Conservation (phyloP, 2,329 filamentous ascomycete species). For the Chrysoporthe deuterocubensis region DNA sequence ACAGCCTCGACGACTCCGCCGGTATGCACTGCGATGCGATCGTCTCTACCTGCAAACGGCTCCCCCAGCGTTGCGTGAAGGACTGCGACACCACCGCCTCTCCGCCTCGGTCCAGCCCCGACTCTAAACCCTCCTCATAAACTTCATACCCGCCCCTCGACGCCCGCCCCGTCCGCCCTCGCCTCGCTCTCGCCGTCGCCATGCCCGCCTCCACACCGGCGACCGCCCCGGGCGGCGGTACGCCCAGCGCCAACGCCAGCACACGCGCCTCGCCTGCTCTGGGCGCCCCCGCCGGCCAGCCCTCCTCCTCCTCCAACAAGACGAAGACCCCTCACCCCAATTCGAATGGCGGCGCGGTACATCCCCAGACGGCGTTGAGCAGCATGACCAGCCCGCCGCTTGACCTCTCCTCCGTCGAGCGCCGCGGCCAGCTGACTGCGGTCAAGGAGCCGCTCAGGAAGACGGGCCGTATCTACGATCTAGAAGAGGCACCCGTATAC, state of each 20-base stretch:
- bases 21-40: constrained; percentile 30
- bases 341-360: constrained; percentile 53
- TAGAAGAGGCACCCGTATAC: constrained; percentile 90
- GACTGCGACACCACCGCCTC: constrained; percentile 13
- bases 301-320: constrained; percentile 48
- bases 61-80: constrained; percentile 28
- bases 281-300: constrained; percentile 37
- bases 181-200: constrained; percentile 37
- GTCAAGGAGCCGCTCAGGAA: constrained; percentile 77
- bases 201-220: constrained; percentile 43
- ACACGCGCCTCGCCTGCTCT: constrained; percentile 57
- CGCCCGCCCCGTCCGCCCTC: background rate
- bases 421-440: constrained; percentile 79
- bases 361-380: constrained; percentile 57
- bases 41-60: constrained; percentile 25
- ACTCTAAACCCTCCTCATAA: constrained; percentile 17
- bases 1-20: constrained; percentile 1
- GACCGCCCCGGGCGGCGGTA: constrained; percentile 40
- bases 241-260: constrained; percentile 52
- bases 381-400: constrained; percentile 66
- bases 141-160: constrained; percentile 9
- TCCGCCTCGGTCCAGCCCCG: constrained; percentile 13
- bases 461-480: constrained; percentile 78
- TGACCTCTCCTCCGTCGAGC: constrained; percentile 88
- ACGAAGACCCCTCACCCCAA: constrained; percentile 57